phyloP scores from a whole-genome alignment of 192 early-diverging fungal genomes.

The Backusella liffmaniae region DNA sequence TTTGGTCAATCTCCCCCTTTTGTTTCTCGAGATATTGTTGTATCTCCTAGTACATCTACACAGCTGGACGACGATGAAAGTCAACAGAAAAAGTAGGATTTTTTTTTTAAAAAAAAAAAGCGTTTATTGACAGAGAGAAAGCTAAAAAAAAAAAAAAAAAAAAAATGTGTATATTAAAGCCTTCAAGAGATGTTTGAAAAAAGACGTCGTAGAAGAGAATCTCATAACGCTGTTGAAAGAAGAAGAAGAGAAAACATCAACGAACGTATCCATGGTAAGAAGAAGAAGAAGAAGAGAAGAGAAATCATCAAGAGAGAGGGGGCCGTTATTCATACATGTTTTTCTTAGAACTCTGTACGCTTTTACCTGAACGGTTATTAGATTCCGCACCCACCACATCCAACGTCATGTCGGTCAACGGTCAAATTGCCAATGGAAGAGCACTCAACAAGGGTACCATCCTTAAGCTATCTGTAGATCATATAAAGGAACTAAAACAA shows the following conservation, averaged over 20 bases:
- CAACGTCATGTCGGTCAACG: slow-evolving; percentile 21
- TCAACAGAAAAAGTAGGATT: slow-evolving; percentile 30
- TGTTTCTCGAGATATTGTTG: slow-evolving; percentile 12
- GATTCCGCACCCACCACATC: slow-evolving; percentile 32
- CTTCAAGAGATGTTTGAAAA: slow-evolving; percentile 30
- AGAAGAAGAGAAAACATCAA: slow-evolving; percentile 31
- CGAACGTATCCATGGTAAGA: slow-evolving; percentile 24
- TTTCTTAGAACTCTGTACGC: slow-evolving; percentile 24
- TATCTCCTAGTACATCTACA: slow-evolving; percentile 28
- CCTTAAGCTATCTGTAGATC: slow-evolving; percentile 35
- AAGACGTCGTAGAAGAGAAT: slow-evolving; percentile 31
- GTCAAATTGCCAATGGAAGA: slow-evolving; percentile 14
- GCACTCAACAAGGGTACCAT: slow-evolving; percentile 37
- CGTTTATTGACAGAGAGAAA: not conserved
- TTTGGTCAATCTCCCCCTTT: slow-evolving; percentile 23
- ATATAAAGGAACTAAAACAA: slow-evolving; percentile 31
- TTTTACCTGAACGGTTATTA: slow-evolving; percentile 32
- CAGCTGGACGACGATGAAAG: slow-evolving; percentile 28
- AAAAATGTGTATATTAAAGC: not conserved
- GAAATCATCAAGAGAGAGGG: too few relatives aligned
- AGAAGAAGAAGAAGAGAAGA: not conserved
- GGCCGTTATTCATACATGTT: too few relatives aligned
- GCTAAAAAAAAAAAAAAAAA: not conserved
- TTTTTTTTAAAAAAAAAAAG: not conserved
- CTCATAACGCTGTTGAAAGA: slow-evolving; percentile 29